Conservation (phyloP, 495 filamentous ascomycete species). For the Lindgomyces ingoldianus region DNA sequence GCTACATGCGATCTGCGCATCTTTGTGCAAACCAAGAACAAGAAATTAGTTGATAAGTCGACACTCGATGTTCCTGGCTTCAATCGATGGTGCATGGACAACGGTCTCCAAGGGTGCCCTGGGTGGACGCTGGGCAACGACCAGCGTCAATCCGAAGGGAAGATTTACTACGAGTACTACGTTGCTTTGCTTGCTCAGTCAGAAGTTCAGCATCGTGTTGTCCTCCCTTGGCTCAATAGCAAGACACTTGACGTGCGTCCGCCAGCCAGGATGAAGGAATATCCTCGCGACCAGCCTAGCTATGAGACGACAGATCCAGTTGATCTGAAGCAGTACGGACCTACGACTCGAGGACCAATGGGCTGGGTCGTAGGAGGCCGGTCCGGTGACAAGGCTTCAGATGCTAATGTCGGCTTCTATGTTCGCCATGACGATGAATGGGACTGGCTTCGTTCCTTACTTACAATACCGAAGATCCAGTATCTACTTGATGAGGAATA, state of each 20-base stretch:
- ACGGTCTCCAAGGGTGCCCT: slow-evolving; percentile 31
- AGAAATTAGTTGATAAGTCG: slow-evolving; percentile 30
- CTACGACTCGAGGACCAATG: slow-evolving; percentile 48
- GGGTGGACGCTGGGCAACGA: slow-evolving; percentile 38
- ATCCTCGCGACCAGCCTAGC: slow-evolving; percentile 25
- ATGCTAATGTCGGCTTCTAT: slow-evolving; percentile 59
- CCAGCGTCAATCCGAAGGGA: slow-evolving; percentile 30
- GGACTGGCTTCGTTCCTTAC: slow-evolving; percentile 52
- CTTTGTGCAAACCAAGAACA: slow-evolving; percentile 41
- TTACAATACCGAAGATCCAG: slow-evolving; percentile 47
- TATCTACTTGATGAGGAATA: slow-evolving; percentile 50
- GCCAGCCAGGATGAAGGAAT: neutral
- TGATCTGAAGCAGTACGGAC: slow-evolving; percentile 43
- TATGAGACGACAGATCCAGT: slow-evolving; percentile 40
- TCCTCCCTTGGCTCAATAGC: slow-evolving; percentile 29
- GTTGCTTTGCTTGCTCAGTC: slow-evolving; percentile 37
- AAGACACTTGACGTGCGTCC: slow-evolving; percentile 34
- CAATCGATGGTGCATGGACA: slow-evolving; percentile 40
- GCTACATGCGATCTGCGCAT: slow-evolving; percentile 41
- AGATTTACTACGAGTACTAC: slow-evolving; percentile 41
- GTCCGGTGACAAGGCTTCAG: slow-evolving; percentile 54
- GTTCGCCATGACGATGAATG: slow-evolving; percentile 54
- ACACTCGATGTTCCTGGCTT: slow-evolving; percentile 41
- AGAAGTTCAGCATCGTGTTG: slow-evolving; percentile 34
- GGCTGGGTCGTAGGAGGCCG: slow-evolving; percentile 54